phyloP scores from a whole-genome alignment of 495 filamentous ascomycete species.

The Aspergillus ellipticus region DNA sequence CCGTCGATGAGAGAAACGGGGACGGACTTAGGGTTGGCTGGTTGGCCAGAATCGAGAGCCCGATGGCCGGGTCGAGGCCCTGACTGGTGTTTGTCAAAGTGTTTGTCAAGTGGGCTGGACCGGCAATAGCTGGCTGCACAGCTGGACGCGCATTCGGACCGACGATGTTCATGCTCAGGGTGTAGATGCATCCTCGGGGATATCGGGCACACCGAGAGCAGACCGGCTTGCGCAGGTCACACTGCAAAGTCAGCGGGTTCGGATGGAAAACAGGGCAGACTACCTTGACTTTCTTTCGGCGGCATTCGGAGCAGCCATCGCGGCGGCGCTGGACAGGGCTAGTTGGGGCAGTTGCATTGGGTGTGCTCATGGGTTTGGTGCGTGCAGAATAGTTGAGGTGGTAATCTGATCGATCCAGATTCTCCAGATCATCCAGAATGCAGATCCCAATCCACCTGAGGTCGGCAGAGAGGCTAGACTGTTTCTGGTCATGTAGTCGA shows the following conservation, averaged over 20 bases:
- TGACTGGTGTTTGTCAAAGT: no score
- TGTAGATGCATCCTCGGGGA: constrained; percentile 26
- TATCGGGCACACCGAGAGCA: constrained; percentile 29
- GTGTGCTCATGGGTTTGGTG: neutral
- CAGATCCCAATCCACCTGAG: no score
- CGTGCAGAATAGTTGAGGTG: neutral
- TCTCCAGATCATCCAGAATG: neutral
- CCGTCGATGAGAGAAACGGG: constrained; percentile 17
- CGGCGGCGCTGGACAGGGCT: constrained; percentile 18
- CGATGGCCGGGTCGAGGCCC: neutral
- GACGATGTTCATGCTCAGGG: constrained; percentile 20
- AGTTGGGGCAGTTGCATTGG: neutral
- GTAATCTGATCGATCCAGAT: neutral
- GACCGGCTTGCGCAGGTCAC: constrained; percentile 25
- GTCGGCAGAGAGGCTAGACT: neutral
- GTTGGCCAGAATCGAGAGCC: neutral
- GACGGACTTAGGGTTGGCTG: constrained; percentile 20
- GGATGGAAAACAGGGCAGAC: neutral
- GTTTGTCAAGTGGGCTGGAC: no score
- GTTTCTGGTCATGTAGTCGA: neutral
- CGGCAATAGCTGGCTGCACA: no score
- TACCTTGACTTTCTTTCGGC: constrained; percentile 35
- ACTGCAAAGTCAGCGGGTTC: constrained; percentile 11
- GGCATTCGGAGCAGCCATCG: constrained; percentile 34
- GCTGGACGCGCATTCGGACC: no score